A percentile compares a stretch with the other conserved stretches of the same genome.
Conservation (phyloP, 1,284 basidiomycete species). For the Pascua sp. region DNA sequence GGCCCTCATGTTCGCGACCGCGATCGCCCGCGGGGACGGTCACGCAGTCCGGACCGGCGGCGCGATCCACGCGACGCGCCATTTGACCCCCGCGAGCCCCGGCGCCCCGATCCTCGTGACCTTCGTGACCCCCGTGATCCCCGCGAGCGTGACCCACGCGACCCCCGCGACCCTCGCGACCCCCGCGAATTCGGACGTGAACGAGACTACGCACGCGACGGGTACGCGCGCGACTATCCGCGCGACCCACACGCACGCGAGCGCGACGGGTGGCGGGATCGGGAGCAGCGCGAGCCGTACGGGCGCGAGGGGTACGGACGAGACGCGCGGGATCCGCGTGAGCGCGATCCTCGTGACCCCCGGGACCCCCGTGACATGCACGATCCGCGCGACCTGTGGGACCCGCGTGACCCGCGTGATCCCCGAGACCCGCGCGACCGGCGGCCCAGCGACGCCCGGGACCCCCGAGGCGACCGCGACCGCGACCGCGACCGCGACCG, state of each 20-base stretch:
- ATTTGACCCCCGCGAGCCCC: too few relatives aligned
- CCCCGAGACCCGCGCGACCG: neutral
- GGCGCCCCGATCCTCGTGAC: too few relatives aligned
- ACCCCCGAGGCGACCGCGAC: constrained; percentile 1
- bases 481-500: constrained; percentile 4
- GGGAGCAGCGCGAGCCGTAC: neutral
- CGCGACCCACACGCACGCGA: neutral
- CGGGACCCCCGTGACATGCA: neutral
- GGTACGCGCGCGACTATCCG: neutral
- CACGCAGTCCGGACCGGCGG: too few relatives aligned
- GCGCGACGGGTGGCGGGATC: neutral
- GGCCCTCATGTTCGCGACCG: neutral
- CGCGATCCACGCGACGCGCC: too few relatives aligned
- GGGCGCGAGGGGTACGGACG: neutral
- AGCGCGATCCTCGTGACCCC: neutral
- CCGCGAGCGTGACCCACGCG: neutral
- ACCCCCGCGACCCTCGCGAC: neutral
- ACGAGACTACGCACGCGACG: neutral
- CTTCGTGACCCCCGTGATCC: too few relatives aligned
- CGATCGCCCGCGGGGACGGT: too few relatives aligned
- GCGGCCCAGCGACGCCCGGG: neutral
- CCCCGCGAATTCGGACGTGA: neutral
- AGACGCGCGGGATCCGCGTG: neutral
- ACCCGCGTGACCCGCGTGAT: neutral
- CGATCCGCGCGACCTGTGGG: neutral